A percentile compares a stretch with the other conserved stretches of the same genome.
phyloP scores from a whole-genome alignment of 345 rosid genomes.

The Hibiscus syriacus region DNA sequence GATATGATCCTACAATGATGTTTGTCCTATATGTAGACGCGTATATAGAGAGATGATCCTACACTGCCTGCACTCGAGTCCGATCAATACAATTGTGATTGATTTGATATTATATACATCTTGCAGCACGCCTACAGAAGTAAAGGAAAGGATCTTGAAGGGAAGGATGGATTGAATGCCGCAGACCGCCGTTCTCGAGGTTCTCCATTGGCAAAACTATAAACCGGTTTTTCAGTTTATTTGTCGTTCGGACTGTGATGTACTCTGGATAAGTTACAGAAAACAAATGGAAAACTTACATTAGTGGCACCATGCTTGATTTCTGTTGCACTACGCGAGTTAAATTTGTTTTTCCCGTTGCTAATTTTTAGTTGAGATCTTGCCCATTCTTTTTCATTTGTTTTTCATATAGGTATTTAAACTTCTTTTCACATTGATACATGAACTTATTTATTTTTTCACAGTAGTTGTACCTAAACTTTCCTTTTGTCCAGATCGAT shows the following conservation, averaged over 20 bases:
- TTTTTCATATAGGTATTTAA: no score
- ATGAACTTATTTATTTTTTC: no score
- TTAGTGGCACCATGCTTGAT: not conserved
- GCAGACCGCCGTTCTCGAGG: not conserved
- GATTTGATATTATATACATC: not conserved
- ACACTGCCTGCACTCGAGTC: not conserved
- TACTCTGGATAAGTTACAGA: not conserved
- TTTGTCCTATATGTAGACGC: no score
- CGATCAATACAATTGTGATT: not conserved
- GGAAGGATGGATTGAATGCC: slow-evolving; percentile 87
- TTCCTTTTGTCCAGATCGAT: no score
- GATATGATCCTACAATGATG: no score
- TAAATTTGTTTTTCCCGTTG: not conserved
- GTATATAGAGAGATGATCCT: no score
- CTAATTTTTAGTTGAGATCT: not conserved
- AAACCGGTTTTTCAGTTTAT: not conserved
- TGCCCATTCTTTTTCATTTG: no score
- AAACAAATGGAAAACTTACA: not conserved
- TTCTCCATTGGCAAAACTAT: not conserved
- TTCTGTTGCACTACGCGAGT: not conserved
- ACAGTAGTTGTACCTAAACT: no score
- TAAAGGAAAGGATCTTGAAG: slow-evolving; percentile 76
- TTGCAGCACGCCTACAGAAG: slow-evolving; percentile 81
- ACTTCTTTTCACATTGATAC: no score
- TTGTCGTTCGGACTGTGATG: not conserved